phyloP scores from a whole-genome alignment of 768 basidiomycete species.

The Serendipita sp. region DNA sequence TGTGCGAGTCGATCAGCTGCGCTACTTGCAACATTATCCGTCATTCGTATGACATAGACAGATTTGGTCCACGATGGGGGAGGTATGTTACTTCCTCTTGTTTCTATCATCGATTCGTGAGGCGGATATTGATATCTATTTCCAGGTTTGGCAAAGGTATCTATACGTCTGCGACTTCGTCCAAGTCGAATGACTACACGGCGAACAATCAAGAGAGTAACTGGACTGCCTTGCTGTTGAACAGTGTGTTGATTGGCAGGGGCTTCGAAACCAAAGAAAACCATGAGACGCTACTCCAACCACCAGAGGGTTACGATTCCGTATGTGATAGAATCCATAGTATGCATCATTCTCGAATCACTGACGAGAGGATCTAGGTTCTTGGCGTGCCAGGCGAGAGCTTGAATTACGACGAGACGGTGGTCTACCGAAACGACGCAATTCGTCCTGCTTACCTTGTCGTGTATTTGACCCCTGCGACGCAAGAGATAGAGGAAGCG shows the following conservation, averaged over 20 bases:
- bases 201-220: conserved; percentile 26
- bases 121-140: conserved; percentile 8
- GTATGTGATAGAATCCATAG: conserved; percentile 17
- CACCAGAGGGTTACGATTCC: conserved; percentile 44
- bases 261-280: conserved; percentile 34
- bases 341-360: not conserved
- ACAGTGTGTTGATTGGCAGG: conserved; percentile 48
- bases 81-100: conserved; percentile 21
- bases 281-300: conserved; percentile 29
- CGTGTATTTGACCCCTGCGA: conserved; percentile 25
- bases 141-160: conserved; percentile 49
- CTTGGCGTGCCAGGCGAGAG: conserved; percentile 44
- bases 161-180: conserved; percentile 48
- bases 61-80: conserved; percentile 28
- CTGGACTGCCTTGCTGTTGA: conserved; percentile 37
- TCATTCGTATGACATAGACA: conserved; percentile 40
- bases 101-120: conserved; percentile 31
- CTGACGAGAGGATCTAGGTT: conserved; percentile 23
- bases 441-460: conserved; percentile 49
- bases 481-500: too few relatives aligned
- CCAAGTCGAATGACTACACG: conserved; percentile 53
- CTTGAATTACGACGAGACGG: conserved; percentile 53
- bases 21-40: conserved; percentile 40
- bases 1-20: conserved; percentile 35
- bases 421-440: conserved; percentile 49